phyloP scores from a whole-genome alignment of 345 rosid species.

The Eucalyptus shirleyi region DNA sequence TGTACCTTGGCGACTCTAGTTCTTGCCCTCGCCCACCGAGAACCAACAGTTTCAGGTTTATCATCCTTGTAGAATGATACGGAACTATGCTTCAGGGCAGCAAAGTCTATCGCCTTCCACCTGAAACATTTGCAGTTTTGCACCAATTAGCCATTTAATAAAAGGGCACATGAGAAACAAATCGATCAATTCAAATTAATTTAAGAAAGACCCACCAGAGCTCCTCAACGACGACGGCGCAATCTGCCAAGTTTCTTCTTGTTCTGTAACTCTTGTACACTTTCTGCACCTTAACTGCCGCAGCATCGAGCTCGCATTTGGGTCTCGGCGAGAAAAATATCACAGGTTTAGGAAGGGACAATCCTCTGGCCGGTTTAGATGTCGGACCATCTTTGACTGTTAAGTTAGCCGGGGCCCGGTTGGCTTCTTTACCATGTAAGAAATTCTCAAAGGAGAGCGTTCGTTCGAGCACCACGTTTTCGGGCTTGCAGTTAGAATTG shows the following conservation, averaged over 20 bases:
- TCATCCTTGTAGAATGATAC: slow-evolving; percentile 47
- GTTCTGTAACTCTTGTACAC: slow-evolving; percentile 86
- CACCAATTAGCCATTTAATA: not conserved
- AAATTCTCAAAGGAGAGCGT: slow-evolving; percentile 17
- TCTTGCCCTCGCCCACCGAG: slow-evolving; percentile 88
- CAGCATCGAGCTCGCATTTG: slow-evolving; percentile 61
- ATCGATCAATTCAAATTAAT: not conserved
- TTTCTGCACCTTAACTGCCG: slow-evolving; percentile 81
- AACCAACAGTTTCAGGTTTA: slow-evolving; percentile 69
- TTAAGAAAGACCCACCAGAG: slow-evolving; percentile 31
- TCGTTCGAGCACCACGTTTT: slow-evolving; percentile 3
- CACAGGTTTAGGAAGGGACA: slow-evolving; percentile 36
- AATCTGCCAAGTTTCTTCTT: slow-evolving; percentile 85
- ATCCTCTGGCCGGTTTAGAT: slow-evolving; percentile 5
- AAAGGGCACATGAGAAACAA: not conserved
- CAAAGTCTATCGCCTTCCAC: slow-evolving; percentile 90
- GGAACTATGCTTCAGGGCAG: slow-evolving; percentile 46
- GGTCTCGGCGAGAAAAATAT: slow-evolving; percentile 60
- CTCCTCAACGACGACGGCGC: slow-evolving; percentile 84
- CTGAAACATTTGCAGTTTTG: slow-evolving; percentile 8
- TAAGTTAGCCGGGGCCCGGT: not conserved
- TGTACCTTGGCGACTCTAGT: slow-evolving; percentile 83
- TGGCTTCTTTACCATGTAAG: not conserved
- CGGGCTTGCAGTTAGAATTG: slow-evolving; percentile 6
- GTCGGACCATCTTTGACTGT: not conserved